Conservation (phyloP, 108 stramenopile genomes). For the Cyclotella cryptica region DNA sequence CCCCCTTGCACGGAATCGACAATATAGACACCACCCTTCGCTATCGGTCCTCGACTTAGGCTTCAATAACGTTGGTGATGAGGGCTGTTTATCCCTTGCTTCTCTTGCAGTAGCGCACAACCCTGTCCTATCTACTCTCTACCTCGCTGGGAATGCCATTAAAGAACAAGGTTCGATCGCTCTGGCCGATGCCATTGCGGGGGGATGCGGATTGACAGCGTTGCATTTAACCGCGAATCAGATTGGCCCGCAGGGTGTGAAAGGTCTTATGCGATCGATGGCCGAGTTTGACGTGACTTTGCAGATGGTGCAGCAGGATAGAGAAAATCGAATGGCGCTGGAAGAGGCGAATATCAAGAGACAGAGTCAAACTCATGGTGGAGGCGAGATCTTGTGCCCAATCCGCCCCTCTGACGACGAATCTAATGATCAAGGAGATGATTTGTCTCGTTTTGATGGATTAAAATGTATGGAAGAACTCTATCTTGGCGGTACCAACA, state of each 20-base stretch:
- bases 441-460: slow-evolving; percentile 34
- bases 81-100: slow-evolving; percentile 71
- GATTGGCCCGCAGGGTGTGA: slow-evolving; percentile 65
- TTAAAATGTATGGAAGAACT: slow-evolving; percentile 67
- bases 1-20: slow-evolving; percentile 10
- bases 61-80: slow-evolving; percentile 83
- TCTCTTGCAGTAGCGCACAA: slow-evolving; percentile 65
- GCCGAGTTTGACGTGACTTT: slow-evolving; percentile 65
- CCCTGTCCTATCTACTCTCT: slow-evolving; percentile 66
- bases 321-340: slow-evolving; percentile 48
- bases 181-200: slow-evolving; percentile 69
- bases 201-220: slow-evolving; percentile 67
- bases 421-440: slow-evolving; percentile 48
- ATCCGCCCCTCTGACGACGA: slow-evolving; percentile 32
- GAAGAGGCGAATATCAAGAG: slow-evolving; percentile 26
- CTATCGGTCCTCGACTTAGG: slow-evolving; percentile 76
- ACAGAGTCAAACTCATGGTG: slow-evolving; percentile 9
- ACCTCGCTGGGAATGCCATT: slow-evolving; percentile 76
- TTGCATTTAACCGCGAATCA: slow-evolving; percentile 77
- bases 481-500: slow-evolving; percentile 58
- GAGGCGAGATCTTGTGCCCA: slow-evolving; percentile 23
- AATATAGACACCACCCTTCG: slow-evolving; percentile 57
- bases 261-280: slow-evolving; percentile 68
- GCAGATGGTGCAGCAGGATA: slow-evolving; percentile 52
- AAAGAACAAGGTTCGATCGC: slow-evolving; percentile 66